phyloP scores from a whole-genome alignment of 176 grass and related monocot genomes.

The Saccharum officinarum region DNA sequence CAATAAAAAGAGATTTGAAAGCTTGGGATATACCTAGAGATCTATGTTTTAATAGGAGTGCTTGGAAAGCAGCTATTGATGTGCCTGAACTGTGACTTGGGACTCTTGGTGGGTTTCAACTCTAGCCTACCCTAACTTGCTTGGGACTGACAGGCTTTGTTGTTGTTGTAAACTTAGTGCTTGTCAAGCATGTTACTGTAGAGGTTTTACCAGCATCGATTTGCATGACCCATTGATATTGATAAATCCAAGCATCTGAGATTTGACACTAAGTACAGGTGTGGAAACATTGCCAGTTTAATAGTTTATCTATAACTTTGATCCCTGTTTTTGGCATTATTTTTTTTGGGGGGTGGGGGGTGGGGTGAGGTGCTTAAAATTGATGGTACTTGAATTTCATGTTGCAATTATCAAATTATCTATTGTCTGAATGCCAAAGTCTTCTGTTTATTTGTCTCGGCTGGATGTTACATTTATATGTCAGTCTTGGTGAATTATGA shows the following conservation, averaged over 20 bases:
- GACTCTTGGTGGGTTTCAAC: too few relatives aligned
- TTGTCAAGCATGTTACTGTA: conserved; percentile 18
- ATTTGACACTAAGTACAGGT: conserved; percentile 6
- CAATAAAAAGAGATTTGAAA: too few relatives aligned
- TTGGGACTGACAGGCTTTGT: too few relatives aligned
- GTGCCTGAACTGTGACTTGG: too few relatives aligned
- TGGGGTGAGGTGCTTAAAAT: neutral
- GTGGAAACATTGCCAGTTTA: conserved; percentile 6
- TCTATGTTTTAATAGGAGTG: too few relatives aligned
- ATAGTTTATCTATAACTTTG: conserved; percentile 12
- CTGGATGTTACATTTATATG: conserved; percentile 12
- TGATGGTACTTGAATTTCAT: neutral
- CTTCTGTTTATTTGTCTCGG: neutral
- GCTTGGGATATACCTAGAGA: too few relatives aligned
- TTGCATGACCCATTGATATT: neutral
- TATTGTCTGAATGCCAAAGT: neutral
- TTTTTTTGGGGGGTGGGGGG: neutral
- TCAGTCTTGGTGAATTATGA: neutral
- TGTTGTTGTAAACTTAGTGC: neutral
- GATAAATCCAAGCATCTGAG: conserved; percentile 7
- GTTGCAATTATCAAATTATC: neutral
- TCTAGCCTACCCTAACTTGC: too few relatives aligned
- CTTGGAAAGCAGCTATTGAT: too few relatives aligned
- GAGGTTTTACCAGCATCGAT: neutral
- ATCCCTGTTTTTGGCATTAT: neutral